Percentiles rank a stretch among this genome's conserved stretches.
Evolutionary conservation across 768 basidiomycete genomes (phyloP).

Genomic region (Daedaleopsis sinensis): DNA sequence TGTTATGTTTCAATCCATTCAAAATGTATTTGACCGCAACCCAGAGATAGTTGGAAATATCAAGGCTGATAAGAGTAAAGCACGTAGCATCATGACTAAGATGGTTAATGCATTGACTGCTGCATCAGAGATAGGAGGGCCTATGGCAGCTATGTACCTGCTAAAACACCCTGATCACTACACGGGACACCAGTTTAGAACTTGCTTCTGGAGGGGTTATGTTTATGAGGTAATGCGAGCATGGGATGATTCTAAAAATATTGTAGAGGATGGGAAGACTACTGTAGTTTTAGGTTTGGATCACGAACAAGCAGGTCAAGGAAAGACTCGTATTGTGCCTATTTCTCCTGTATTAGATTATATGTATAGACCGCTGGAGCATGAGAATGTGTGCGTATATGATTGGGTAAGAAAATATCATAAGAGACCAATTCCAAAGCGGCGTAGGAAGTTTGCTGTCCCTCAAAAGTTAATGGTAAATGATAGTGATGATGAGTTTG

Average conservation of each 20-base stretch:
- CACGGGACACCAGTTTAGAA: constrained; percentile 15
- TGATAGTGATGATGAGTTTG: not conserved
- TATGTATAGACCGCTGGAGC: constrained; percentile 4
- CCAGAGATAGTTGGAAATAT: not conserved
- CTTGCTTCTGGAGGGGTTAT: constrained; percentile 13
- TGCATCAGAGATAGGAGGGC: constrained; percentile 11
- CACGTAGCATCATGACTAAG: constrained; percentile 4
- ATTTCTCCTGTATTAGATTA: constrained; percentile 15
- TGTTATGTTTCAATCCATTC: constrained; percentile 1
- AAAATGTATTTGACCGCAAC: not conserved
- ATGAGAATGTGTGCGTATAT: constrained; percentile 9
- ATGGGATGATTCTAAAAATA: not conserved
- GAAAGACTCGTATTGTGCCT: not conserved
- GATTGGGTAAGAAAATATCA: constrained; percentile 1
- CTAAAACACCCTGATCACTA: constrained; percentile 22
- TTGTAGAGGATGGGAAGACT: not conserved
- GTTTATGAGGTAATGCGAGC: not conserved
- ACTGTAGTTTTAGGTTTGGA: constrained; percentile 5
- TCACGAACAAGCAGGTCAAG: not conserved
- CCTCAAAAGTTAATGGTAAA: not conserved
- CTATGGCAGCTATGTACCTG: constrained; percentile 19
- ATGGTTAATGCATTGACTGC: constrained; percentile 10
- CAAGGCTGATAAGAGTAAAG: not conserved
- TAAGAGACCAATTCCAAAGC: not conserved
- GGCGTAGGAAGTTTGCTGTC: not conserved